Base-by-base conservation (phyloP, 2,329 filamentous ascomycete species). In the Alternaria angustiovoidea region DNA sequence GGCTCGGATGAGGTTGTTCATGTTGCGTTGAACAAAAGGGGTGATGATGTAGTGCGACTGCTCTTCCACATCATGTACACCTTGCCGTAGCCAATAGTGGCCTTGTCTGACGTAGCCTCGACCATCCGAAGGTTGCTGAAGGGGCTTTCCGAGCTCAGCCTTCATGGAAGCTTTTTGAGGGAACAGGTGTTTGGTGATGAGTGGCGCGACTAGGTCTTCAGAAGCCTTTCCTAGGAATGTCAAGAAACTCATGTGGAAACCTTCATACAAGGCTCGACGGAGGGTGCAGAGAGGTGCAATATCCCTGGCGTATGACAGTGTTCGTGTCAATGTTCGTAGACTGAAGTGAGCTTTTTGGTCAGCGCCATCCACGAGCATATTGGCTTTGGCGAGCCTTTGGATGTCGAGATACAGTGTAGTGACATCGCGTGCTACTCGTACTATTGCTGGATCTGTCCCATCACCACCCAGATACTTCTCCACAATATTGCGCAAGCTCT, bases 341-440 rank as follows among this genome's bases (percentile, higher is more conserved):
- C 94, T 98, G 83, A 97, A 99, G 79, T 99, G 95, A 11, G 95
- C 94, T 49, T 95, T 92, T 75, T 99, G 94, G 62, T 96, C 94
- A 28, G 94, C 94, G 43, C 96, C 94, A 78, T 99, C 96, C 0
- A 97, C 95, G 14, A 99, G 82, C 59, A 88, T 87, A 75, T 96
- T 97, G 53, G 92, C 88, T 57, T 91, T 89, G 1, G 91, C 91
- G 46, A 96, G 84, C 41, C 85, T 85, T 76, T 97, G 96, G 7
- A 94, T 94, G 66, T 93, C 91, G 59, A 97, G 85, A 74, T 99
- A 99, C 2, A 99, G 85, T 39, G 88, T 87, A 1, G 93, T 93
- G 60, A 97, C 91, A 73, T 97, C 92, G 59, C 91, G 85, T 0
- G 90, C 88, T 14, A 92, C 86, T 67, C 90, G 88, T 42, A 91